These are phyloP conservation scores for Capsicum pubescens DNA, from an alignment of 257 asterid species.

Conservation along the genomic window DNA sequence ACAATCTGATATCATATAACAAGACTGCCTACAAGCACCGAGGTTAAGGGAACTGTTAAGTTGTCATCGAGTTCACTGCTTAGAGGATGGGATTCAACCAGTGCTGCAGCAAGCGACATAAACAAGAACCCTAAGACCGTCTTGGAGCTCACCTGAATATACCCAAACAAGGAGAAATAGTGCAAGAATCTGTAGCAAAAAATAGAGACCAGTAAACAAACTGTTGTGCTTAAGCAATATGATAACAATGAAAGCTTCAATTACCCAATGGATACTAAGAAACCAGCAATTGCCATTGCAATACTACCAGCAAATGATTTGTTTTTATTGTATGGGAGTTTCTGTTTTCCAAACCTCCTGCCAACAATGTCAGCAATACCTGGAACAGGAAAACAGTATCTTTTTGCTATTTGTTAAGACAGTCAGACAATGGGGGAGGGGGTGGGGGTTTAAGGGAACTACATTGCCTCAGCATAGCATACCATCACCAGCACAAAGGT, in stretches of 20 bases:
- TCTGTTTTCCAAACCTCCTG: slow-evolving; percentile 74
- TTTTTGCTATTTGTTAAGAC: not conserved
- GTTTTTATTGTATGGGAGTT: slow-evolving; percentile 80
- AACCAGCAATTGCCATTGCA: slow-evolving; percentile 81
- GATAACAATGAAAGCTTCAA: slow-evolving; percentile 20
- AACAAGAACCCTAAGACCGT: slow-evolving; percentile 65
- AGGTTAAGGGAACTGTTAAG: slow-evolving; percentile 80
- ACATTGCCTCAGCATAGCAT: slow-evolving; percentile 27
- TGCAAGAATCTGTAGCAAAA: slow-evolving; percentile 70
- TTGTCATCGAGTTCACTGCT: slow-evolving; percentile 88
- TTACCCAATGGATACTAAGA: slow-evolving; percentile 86
- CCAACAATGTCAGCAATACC: slow-evolving; percentile 92
- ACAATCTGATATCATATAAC: slow-evolving; percentile 51
- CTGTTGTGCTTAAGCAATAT: not conserved
- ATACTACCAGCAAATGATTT: slow-evolving; percentile 76
- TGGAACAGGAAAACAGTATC: slow-evolving; percentile 33
- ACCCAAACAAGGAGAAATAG: slow-evolving; percentile 82
- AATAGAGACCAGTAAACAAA: slow-evolving; percentile 32
- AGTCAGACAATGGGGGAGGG: not conserved
- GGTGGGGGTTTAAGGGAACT: not conserved
- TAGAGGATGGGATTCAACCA: slow-evolving; percentile 90
- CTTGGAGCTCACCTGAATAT: slow-evolving; percentile 58
- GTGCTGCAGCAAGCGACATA: slow-evolving; percentile 70
- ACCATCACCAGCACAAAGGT: slow-evolving; percentile 98
- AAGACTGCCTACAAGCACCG: slow-evolving; percentile 66